These are phyloP conservation scores for Volutella citrinella DNA, from an alignment of 2,329 filamentous ascomycete species.

Conservation along the genomic window DNA sequence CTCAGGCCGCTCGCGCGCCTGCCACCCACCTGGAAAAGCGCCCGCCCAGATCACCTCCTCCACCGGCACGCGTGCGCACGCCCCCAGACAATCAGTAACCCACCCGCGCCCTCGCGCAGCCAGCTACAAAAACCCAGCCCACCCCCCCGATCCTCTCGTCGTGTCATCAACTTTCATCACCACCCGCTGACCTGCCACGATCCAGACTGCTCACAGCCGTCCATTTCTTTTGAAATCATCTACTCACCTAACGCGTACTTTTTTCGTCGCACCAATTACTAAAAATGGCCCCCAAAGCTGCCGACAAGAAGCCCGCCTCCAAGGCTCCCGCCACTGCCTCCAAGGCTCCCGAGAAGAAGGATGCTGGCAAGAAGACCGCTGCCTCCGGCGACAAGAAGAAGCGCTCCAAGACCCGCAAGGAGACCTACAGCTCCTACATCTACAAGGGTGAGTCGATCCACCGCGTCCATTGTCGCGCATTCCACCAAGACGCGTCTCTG, in stretches of 20 bases:
- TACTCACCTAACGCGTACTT: slow-evolving; percentile 12
- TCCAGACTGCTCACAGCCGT: slow-evolving; percentile 12
- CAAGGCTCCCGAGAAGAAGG: slow-evolving; percentile 89
- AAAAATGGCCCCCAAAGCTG: slow-evolving; percentile 93
- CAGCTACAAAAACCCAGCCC: slow-evolving; percentile 59
- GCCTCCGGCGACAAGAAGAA: slow-evolving; percentile 99
- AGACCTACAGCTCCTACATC: slow-evolving; percentile 99
- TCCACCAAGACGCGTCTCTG: slow-evolving; percentile 17
- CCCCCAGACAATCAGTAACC: slow-evolving; percentile 54
- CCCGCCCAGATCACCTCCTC: slow-evolving; percentile 19
- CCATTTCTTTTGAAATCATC: slow-evolving; percentile 10
- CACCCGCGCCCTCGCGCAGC: slow-evolving; percentile 47
- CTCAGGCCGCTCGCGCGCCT: too few relatives aligned
- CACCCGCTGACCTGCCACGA: slow-evolving; percentile 30
- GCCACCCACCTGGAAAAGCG: too few relatives aligned
- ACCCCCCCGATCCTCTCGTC: slow-evolving; percentile 48
- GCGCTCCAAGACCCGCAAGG: slow-evolving; percentile 99
- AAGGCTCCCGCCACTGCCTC: slow-evolving; percentile 82
- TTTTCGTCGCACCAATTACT: slow-evolving; percentile 15
- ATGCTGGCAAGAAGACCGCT: slow-evolving; percentile 99
- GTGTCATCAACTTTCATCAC: slow-evolving; percentile 44
- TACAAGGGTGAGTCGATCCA: slow-evolving; percentile 88
- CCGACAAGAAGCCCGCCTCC: slow-evolving; percentile 97
- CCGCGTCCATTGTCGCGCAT: too few relatives aligned
- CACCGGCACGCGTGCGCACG: slow-evolving; percentile 21